These are phyloP conservation scores for Collybia sordida DNA, from an alignment of 768 basidiomycete species.

Conservation along the genomic window DNA sequence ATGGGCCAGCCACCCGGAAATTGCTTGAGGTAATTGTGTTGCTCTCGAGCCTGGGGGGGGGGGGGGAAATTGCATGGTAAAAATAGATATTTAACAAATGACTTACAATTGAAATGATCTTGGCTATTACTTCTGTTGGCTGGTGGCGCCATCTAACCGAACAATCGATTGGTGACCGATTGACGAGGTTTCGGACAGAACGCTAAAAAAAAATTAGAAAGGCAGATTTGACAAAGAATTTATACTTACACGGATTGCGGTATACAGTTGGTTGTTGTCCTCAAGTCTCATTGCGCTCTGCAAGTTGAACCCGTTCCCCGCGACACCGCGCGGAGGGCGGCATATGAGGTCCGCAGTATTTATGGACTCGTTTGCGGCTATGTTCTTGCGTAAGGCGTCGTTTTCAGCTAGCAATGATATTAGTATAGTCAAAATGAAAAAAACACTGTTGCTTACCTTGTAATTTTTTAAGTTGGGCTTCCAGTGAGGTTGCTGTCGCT, in stretches of 20 bases:
- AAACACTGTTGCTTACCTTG: background rate
- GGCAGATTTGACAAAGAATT: background rate
- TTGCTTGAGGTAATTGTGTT: no score
- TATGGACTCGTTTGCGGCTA: slow-evolving; percentile 1
- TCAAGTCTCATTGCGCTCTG: background rate
- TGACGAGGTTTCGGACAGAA: background rate
- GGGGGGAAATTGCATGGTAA: background rate
- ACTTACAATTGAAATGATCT: slow-evolving; percentile 2
- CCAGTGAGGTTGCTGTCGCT: background rate
- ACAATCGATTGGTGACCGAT: background rate
- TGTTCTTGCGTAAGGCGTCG: slow-evolving; percentile 1
- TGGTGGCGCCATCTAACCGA: slow-evolving; percentile 1
- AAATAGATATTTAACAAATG: background rate
- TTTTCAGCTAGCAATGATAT: background rate
- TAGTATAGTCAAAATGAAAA: background rate
- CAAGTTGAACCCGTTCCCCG: background rate
- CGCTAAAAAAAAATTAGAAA: slow-evolving; percentile 1
- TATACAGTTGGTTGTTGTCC: background rate
- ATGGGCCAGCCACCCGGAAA: no score
- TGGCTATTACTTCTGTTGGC: background rate
- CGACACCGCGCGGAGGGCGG: background rate
- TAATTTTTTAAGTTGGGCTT: slow-evolving; percentile 1
- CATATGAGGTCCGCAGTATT: background rate
- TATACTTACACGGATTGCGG: background rate
- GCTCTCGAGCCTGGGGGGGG: no score